Conservation (phyloP, 2,329 filamentous ascomycete genomes). For the Anisogramma anomala region DNA sequence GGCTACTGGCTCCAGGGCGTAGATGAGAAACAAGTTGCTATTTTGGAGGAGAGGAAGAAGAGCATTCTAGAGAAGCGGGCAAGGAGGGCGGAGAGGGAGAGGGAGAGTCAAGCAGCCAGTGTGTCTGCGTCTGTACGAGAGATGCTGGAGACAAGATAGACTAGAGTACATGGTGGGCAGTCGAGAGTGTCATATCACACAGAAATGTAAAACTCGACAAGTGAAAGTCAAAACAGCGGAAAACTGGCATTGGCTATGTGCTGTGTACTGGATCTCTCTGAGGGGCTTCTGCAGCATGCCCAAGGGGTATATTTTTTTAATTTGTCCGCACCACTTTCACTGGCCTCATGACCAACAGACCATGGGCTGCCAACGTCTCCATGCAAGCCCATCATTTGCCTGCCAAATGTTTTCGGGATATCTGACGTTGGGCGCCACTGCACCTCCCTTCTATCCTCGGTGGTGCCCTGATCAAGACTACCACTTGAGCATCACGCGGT, state of each 20-base stretch:
- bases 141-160: background rate
- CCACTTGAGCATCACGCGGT: too few relatives aligned
- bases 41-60: slow-evolving; percentile 69
- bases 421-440: too few relatives aligned
- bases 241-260: background rate
- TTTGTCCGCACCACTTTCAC: background rate
- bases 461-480: too few relatives aligned
- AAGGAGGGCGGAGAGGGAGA: slow-evolving; percentile 58
- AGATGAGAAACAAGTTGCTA: slow-evolving; percentile 66
- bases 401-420: too few relatives aligned
- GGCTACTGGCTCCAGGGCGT: slow-evolving; percentile 95
- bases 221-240: background rate
- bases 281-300: too few relatives aligned
- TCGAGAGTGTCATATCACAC: background rate
- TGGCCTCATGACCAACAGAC: background rate
- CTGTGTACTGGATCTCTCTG: background rate
- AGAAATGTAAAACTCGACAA: too few relatives aligned
- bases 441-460: background rate
- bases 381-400: background rate
- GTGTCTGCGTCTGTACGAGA: background rate
- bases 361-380: background rate
- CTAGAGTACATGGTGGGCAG: background rate
- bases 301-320: too few relatives aligned
- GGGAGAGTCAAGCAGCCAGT: slow-evolving; percentile 14
- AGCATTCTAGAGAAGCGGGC: slow-evolving; percentile 79